Evolutionary conservation across 2,329 filamentous ascomycete species (phyloP).

Genomic region (Ploettnerulaceae sp.): DNA sequence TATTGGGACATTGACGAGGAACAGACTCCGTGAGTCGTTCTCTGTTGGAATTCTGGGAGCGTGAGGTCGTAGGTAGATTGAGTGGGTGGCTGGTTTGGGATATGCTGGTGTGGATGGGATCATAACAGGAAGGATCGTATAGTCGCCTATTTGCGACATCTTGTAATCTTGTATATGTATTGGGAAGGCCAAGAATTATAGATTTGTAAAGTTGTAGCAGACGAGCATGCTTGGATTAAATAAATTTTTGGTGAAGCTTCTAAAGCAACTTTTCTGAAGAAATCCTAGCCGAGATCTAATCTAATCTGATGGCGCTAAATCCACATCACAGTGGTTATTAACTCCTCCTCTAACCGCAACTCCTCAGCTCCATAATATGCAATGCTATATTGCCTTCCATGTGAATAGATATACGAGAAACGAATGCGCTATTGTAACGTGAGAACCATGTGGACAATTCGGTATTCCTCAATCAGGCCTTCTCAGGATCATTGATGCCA

Average conservation of each 20-base stretch:
- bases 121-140: conserved; percentile 29
- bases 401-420: neutral
- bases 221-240: neutral
- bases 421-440: neutral
- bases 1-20: conserved; percentile 82
- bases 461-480: conserved; percentile 39
- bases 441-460: neutral
- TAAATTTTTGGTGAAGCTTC: conserved; percentile 12
- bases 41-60: conserved; percentile 70
- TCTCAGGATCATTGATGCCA: conserved; percentile 63
- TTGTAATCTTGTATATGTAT: conserved; percentile 5
- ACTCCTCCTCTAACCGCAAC: conserved; percentile 22
- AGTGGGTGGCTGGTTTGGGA: conserved; percentile 62
- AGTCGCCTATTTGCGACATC: conserved; percentile 29
- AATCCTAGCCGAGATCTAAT: conserved; percentile 26
- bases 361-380: conserved; percentile 16
- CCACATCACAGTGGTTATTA: conserved; percentile 9
- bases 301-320: conserved; percentile 27
- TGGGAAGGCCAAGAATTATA: neutral
- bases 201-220: neutral
- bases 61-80: conserved; percentile 82
- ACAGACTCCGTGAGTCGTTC: conserved; percentile 74
- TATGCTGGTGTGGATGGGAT: conserved; percentile 50
- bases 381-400: neutral
- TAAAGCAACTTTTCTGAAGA: conserved; percentile 19